phyloP scores from a whole-genome alignment of 805 yeast species.

The Nakazawaea wickerhamii region DNA sequence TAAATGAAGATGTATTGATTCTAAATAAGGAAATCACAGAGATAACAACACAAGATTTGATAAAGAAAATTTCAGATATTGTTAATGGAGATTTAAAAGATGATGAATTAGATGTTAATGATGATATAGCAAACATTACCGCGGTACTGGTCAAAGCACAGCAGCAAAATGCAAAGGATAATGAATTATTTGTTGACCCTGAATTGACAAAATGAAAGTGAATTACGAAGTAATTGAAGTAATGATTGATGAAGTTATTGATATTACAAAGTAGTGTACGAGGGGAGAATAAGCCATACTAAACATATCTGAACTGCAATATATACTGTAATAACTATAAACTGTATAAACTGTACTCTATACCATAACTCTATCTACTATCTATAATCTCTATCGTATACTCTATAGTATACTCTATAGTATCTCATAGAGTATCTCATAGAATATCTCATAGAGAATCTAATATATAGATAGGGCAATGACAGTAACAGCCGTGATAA shows the following conservation, averaged over 20 bases:
- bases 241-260: background rate
- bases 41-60: slow-evolving; percentile 6
- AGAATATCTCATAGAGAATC: too few relatives aligned
- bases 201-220: slow-evolving; percentile 8
- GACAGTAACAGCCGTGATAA: too few relatives aligned
- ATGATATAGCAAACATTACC: slow-evolving; percentile 6
- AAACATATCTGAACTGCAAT: too few relatives aligned
- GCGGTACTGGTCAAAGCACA: slow-evolving; percentile 11
- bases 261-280: too few relatives aligned
- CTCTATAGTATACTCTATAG: too few relatives aligned
- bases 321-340: too few relatives aligned
- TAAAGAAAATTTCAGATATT: slow-evolving; percentile 2
- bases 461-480: too few relatives aligned
- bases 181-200: slow-evolving; percentile 11
- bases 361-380: too few relatives aligned
- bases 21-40: slow-evolving; percentile 6
- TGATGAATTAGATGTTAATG: background rate
- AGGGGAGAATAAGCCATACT: too few relatives aligned
- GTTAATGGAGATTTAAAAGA: background rate
- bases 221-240: background rate
- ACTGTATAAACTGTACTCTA: too few relatives aligned
- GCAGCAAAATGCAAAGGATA: slow-evolving; percentile 3
- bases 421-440: too few relatives aligned
- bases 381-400: too few relatives aligned
- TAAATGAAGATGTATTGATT: slow-evolving; percentile 3